Conservation (phyloP, 2,329 filamentous ascomycete genomes). For the Penicillium sp. region DNA sequence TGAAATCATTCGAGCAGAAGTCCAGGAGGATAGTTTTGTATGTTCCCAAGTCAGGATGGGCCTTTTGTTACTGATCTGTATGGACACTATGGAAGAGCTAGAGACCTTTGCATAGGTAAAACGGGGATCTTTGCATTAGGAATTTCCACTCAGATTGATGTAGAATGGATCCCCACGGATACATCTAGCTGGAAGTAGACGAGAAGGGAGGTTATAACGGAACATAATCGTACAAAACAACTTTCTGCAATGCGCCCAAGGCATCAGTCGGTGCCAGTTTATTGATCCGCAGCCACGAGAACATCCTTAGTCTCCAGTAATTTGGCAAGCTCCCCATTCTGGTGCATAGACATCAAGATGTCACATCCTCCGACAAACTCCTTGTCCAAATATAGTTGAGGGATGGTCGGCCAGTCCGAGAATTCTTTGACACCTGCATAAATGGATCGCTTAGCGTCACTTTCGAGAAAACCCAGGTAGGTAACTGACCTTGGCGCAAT, state of each 20-base stretch:
- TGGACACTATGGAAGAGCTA: background rate
- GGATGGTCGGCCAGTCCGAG: constrained; percentile 98
- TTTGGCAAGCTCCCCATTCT: constrained; percentile 90
- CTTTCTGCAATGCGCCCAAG: background rate
- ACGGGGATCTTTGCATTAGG: background rate
- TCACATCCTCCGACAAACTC: constrained; percentile 98
- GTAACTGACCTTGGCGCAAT: constrained; percentile 69
- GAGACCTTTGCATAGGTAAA: no score
- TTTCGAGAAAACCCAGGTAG: background rate
- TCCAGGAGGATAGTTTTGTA: background rate
- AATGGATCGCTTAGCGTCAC: background rate
- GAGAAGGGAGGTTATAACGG: background rate
- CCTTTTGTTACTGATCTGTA: background rate
- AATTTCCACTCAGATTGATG: constrained; percentile 4
- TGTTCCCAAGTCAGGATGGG: background rate
- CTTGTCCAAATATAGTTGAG: constrained; percentile 91
- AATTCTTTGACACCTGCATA: constrained; percentile 91
- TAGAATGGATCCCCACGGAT: no score
- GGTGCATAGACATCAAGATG: constrained; percentile 95
- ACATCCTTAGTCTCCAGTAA: constrained; percentile 89
- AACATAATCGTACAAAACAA: constrained; percentile 20
- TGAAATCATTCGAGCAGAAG: no score
- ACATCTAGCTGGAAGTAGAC: background rate
- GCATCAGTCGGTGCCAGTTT: constrained; percentile 7
- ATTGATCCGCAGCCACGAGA: constrained; percentile 63